These are phyloP conservation scores for Schizothecium vesticola DNA, from an alignment of 495 filamentous ascomycete species.

Conservation along the genomic window DNA sequence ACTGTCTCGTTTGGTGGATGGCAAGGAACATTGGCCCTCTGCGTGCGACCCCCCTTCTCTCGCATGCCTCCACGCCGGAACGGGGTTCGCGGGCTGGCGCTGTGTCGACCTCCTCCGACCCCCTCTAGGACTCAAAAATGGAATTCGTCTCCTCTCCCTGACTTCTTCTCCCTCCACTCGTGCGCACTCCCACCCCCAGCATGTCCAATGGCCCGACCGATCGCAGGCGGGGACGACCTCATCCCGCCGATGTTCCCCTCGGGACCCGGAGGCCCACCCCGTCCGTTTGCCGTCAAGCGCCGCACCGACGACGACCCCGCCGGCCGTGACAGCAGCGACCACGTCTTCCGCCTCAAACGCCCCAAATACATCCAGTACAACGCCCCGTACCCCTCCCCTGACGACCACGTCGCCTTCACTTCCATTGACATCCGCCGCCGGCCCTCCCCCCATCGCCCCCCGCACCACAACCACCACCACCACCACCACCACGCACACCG, in stretches of 20 bases:
- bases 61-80: neutral
- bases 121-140: neutral
- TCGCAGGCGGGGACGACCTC: conserved; percentile 26
- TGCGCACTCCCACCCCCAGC: conserved; percentile 5
- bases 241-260: conserved; percentile 19
- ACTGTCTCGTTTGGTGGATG: neutral
- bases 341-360: conserved; percentile 12
- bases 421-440: conserved; percentile 3
- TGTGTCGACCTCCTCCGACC: neutral
- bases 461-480: conserved; percentile 6
- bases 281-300: conserved; percentile 24
- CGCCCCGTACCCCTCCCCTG: neutral
- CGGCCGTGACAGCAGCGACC: conserved; percentile 14
- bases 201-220: conserved; percentile 34
- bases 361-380: conserved; percentile 14
- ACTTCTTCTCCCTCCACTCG: neutral
- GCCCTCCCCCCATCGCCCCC: neutral
- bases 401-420: conserved; percentile 17
- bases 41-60: neutral
- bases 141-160: neutral
- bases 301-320: conserved; percentile 13
- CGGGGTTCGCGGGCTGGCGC: neutral
- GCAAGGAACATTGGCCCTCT: neutral
- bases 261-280: conserved; percentile 6
- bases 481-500: neutral